A percentile compares a stretch with the other conserved stretches of the same genome.
These are phyloP conservation scores for Paraurostyla sp. DNA, from an alignment of 73 alveolate species.

Conservation along the genomic window DNA sequence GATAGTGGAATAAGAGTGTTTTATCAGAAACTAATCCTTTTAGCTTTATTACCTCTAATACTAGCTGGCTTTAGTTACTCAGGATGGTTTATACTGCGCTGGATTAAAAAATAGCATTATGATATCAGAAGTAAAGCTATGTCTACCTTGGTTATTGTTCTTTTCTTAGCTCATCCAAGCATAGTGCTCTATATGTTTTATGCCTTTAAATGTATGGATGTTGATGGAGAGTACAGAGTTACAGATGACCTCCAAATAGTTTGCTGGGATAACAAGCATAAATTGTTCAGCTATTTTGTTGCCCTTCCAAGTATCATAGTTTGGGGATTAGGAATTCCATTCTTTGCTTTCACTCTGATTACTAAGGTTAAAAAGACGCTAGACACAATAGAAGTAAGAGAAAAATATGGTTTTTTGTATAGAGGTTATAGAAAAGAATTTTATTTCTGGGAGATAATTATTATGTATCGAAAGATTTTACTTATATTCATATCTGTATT, in stretches of 20 bases:
- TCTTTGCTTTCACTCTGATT: not conserved
- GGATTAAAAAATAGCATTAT: too few relatives aligned
- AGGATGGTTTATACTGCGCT: not conserved
- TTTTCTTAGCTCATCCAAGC: too few relatives aligned
- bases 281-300: not conserved
- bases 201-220: too few relatives aligned
- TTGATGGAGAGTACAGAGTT: not conserved
- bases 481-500: too few relatives aligned
- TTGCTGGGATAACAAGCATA: conserved; percentile 35
- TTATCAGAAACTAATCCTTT: conserved; percentile 11
- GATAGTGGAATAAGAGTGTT: not conserved
- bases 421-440: too few relatives aligned
- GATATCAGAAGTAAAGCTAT: too few relatives aligned
- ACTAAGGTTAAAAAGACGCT: not conserved
- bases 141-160: too few relatives aligned
- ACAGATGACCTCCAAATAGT: not conserved
- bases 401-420: too few relatives aligned
- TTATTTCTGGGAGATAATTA: too few relatives aligned
- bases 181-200: not conserved
- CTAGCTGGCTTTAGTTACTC: not conserved
- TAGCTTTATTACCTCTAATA: not conserved
- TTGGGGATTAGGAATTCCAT: too few relatives aligned
- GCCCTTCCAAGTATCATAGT: conserved; percentile 52
- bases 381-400: not conserved
- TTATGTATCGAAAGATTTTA: too few relatives aligned